Base-by-base conservation (phyloP, 1,139 yeast genomes). In the Chernovozyma sophiae-reginae region DNA sequence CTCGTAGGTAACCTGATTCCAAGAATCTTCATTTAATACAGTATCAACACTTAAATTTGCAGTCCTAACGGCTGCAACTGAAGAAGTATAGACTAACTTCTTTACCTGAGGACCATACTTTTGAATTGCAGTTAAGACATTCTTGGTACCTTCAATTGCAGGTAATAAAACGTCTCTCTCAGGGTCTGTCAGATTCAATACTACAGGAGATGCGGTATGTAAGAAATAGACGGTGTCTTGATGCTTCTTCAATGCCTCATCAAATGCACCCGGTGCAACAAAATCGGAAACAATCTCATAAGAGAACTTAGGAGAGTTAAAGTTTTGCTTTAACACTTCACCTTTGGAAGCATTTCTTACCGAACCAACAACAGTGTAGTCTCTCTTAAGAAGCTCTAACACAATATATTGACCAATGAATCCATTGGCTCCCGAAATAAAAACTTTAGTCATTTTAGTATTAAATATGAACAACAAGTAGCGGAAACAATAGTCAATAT, bases 1-100 rank as follows among this genome's bases (percentile, higher is more conserved):
- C 35, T 62, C 65, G 52, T 61, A 55, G 13, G 61, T 52, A 31
- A 64, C 57, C 30, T 57, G 56, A 43, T 66, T 66, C 76, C 77
- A 72, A 6, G 56, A 42, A 4, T 54, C 46, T 43, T 70, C 77
- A 34, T 45, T 51, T 23, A 48, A 36, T 7, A 36, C 42, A 13
- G 26, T 14, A 22, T 20, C 48, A 25, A 48, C 42, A 29, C 31
- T n/a, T 19, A 10, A 30, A 10, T 32, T 25, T 4, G 15, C n/a
- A 15, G 23, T 32, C n/a, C 14, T 56, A 49, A 32, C 40, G 12
- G 69, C 63, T 12, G 62, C 63, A 39, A 43, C 53, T 2, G 68
- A 62, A 2, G 67, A 60, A 4, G 67, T 60, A 18, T 53, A 39
- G 4, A 64, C 62, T 2, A 64, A 58, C 13, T 47, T 47, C 28